Evolutionary conservation across 495 filamentous ascomycete species (phyloP).

Genomic region (Recurvomyces mirabilis): DNA sequence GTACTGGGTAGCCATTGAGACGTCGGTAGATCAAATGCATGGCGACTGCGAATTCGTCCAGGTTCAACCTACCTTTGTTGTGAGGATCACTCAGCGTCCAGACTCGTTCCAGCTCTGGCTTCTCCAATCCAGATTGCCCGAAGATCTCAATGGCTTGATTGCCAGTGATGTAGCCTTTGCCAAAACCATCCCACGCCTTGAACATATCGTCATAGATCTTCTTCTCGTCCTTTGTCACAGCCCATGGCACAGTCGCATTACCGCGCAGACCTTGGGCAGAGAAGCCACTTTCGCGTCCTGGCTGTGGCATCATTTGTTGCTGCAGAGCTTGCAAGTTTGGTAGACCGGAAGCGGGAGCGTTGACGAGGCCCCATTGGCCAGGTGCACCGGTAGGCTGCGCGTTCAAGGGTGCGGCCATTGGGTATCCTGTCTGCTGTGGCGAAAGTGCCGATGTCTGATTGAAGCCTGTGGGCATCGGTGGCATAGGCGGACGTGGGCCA

Average conservation of each 20-base stretch:
- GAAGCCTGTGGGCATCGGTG: slow-evolving; percentile 86
- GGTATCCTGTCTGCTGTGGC: slow-evolving; percentile 47
- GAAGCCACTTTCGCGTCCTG: slow-evolving; percentile 83
- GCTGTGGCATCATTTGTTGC: slow-evolving; percentile 95
- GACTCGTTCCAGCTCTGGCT: slow-evolving; percentile 76
- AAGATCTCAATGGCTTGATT: slow-evolving; percentile 96
- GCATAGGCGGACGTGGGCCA: slow-evolving; percentile 81
- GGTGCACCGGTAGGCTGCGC: slow-evolving; percentile 94
- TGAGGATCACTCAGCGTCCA: slow-evolving; percentile 93
- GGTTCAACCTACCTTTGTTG: slow-evolving; percentile 85
- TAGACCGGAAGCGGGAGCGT: slow-evolving; percentile 77
- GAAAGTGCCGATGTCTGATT: slow-evolving; percentile 34
- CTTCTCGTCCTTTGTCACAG: slow-evolving; percentile 98
- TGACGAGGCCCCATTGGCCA: slow-evolving; percentile 96
- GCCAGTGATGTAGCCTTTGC: slow-evolving; percentile 85
- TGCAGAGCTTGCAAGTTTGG: slow-evolving; percentile 91
- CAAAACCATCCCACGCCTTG: slow-evolving; percentile 90
- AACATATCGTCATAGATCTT: slow-evolving; percentile 93
- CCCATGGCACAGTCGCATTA: slow-evolving; percentile 94
- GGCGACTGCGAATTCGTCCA: slow-evolving; percentile 96
- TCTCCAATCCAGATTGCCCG: slow-evolving; percentile 86
- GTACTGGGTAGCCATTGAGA: slow-evolving; percentile 88
- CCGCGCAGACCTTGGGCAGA: slow-evolving; percentile 81
- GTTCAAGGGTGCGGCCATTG: slow-evolving; percentile 52
- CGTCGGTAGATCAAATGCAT: slow-evolving; percentile 99